Evolutionary conservation across 2,329 filamentous ascomycete species (phyloP), one percentile per base, ranked within the genome.

Genomic region (Dissoconium aciculare): DNA sequence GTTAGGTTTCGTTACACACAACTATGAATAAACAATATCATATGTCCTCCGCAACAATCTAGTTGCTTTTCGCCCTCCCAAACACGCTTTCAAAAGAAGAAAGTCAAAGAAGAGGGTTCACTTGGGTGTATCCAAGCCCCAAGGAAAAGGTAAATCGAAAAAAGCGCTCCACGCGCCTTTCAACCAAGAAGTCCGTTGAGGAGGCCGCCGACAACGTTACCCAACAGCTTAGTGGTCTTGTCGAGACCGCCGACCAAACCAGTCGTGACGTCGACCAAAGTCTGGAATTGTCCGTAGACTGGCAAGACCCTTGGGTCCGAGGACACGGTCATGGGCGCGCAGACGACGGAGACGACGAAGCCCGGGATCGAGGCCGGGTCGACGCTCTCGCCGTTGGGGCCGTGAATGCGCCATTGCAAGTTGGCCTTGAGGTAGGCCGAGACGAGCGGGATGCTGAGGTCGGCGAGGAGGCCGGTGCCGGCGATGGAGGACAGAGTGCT

Each of bases 321-420:
- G 2, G 55, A 44, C 6, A 51, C 51, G 28, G 49, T 38, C 15
- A 58, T 51, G 17, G 50, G 53, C 9, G 55, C 49, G 25, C 50
- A 51, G 17, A 53, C 50, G 10, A 62, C 56, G 2, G 51, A 50
- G 23, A 63, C 44, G 26, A 55, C 42, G 37, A 63, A 55, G 10
- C 52, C 53, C 3, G 49, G 44, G 17, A 58, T 43, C 5, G 50
- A 36, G 11, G 45, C 42, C 3, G 49, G 40, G 12, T 51, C 41
- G 16, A 60, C 44, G 21, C 42, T 38, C 10, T 42, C 43, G 17
- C 53, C 54, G 16, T 44, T 33, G 4, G 42, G 43, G 11, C 41
- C 45, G 14, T 33, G 29, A 14, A 57, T 43, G 17, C 46, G 42
- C 55, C 55, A 57, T 26, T 45, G 29, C n/a, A 58, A 38, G 24